A percentile compares a stretch with the other conserved stretches of the same genome.
Conservation (phyloP, 176 grass and related monocot species). For the Themeda triandra region DNA sequence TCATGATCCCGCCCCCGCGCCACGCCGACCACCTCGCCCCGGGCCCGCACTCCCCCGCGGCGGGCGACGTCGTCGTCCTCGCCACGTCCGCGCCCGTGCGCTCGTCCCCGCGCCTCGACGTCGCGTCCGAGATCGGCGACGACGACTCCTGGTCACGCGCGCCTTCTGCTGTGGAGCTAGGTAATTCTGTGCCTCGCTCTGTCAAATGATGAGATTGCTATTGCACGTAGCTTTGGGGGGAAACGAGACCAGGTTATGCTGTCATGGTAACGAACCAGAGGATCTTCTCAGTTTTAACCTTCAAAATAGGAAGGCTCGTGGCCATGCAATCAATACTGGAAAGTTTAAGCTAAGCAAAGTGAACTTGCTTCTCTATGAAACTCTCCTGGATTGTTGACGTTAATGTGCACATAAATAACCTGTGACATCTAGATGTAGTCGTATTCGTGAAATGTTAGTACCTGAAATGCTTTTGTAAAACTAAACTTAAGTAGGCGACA, state of each 20-base stretch:
- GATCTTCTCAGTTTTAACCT: no score
- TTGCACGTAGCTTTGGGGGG: no score
- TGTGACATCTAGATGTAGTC: not conserved
- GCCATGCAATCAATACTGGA: not conserved
- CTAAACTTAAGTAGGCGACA: not conserved
- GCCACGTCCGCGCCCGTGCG: conserved; percentile 29
- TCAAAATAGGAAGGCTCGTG: not conserved
- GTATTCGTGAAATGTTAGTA: not conserved
- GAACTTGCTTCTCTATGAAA: not conserved
- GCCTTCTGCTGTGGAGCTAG: conserved; percentile 35
- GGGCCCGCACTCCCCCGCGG: conserved; percentile 24
- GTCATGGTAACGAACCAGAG: no score
- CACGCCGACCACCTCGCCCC: conserved; percentile 42
- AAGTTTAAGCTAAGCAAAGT: not conserved
- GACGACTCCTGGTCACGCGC: conserved; percentile 33
- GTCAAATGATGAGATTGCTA: no score
- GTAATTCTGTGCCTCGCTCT: not conserved
- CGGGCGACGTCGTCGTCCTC: conserved; percentile 24
- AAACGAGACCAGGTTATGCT: not conserved
- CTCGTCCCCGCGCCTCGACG: conserved; percentile 27
- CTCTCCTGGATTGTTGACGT: not conserved
- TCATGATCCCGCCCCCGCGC: conserved; percentile 87
- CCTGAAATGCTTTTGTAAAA: not conserved
- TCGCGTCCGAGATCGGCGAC: conserved; percentile 36
- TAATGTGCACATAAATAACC: not conserved